Base-by-base conservation (phyloP, 768 basidiomycete species). In the Butyriboletus loyo region DNA sequence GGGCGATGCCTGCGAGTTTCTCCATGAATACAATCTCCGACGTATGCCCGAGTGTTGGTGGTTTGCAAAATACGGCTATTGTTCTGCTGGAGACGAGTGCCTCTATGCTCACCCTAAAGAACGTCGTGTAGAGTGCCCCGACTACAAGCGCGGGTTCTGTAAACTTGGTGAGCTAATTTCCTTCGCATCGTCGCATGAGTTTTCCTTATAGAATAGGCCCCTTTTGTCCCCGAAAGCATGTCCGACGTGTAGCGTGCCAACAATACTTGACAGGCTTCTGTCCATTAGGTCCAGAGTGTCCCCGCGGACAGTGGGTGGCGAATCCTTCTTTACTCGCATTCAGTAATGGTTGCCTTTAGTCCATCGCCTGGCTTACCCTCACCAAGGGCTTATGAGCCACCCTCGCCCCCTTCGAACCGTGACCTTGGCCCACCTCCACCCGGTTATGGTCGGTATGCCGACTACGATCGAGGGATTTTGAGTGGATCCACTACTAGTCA, bases 11-110 rank as follows among this genome's bases (percentile, higher is more conserved):
- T 99, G 97, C 74, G 97, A 98, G 74, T 99, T 98, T 71, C 79
- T 98, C 66, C 97, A 99, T 73, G 97, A 98, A 74, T 99, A 98
- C 76, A 97, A 98, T 68, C 80, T 99, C 46, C 76, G 97, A 53
- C 87, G 92, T 55, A 98, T 98, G 95, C 97, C 97, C 7, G 92
- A 98, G 68, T 98, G 97, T 65, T 97, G 93, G 87, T 98, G 94
- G 94, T 98, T 86, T 70, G 92, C 92, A 46, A 97, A 96, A 70
- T 95, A 93, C 64, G 97, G 97, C 15, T 98, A 94, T 71, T 98
- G 97, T 69, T 91, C 92, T 24, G 87, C 94, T 19, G 96, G 97
- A 51, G 94, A 96, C 61, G 95, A 98, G 71, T 99, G 97, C 68
- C 76, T 99, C 59, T 99, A 98, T 68, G 91, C 92, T 15, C 92